Percentiles rank a stretch among this genome's conserved stretches.
These are phyloP conservation scores for Globisporangium spinosum DNA, from an alignment of 352 stramenopile genomes.

Conservation along the genomic window DNA sequence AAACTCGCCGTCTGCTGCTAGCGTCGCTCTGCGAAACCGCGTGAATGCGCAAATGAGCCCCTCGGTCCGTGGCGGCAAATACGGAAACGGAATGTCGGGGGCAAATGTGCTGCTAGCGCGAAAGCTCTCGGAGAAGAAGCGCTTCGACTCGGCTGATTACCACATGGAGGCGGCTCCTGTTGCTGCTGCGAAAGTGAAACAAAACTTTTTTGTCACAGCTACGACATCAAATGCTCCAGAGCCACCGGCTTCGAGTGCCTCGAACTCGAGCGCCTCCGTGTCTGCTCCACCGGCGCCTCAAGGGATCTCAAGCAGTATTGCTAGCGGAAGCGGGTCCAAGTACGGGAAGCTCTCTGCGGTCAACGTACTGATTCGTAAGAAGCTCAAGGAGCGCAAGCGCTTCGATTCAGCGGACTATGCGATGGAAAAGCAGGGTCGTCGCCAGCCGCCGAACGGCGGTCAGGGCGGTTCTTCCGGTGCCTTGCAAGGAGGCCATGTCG, in stretches of 20 bases:
- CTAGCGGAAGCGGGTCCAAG: slow-evolving; percentile 24
- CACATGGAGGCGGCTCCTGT: slow-evolving; percentile 21
- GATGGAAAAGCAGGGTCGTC: slow-evolving; percentile 55
- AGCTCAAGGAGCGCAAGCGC: slow-evolving; percentile 76
- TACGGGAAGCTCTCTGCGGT: slow-evolving; percentile 63
- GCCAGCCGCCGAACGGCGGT: slow-evolving; percentile 9
- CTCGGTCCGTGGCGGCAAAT: slow-evolving; percentile 37
- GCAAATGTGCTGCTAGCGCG: slow-evolving; percentile 33
- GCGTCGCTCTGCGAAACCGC: slow-evolving; percentile 17
- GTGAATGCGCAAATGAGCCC: slow-evolving; percentile 57
- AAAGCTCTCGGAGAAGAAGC: slow-evolving; percentile 36
- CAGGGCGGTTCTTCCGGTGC: slow-evolving; percentile 21
- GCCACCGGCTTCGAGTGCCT: not conserved
- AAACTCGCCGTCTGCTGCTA: slow-evolving; percentile 49
- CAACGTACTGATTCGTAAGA: slow-evolving; percentile 76
- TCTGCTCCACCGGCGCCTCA: slow-evolving; percentile 7
- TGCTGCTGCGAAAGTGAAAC: not conserved
- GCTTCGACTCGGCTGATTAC: slow-evolving; percentile 36
- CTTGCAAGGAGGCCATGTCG: slow-evolving; percentile 19
- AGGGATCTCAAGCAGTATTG: not conserved
- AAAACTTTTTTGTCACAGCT: slow-evolving; percentile 6
- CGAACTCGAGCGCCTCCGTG: not conserved
- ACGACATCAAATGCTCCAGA: not conserved
- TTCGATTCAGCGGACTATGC: slow-evolving; percentile 82
- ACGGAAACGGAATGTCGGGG: slow-evolving; percentile 29